Base-by-base conservation (phyloP, 371 early-diverging fungal species). In the Mucor racemosus region DNA sequence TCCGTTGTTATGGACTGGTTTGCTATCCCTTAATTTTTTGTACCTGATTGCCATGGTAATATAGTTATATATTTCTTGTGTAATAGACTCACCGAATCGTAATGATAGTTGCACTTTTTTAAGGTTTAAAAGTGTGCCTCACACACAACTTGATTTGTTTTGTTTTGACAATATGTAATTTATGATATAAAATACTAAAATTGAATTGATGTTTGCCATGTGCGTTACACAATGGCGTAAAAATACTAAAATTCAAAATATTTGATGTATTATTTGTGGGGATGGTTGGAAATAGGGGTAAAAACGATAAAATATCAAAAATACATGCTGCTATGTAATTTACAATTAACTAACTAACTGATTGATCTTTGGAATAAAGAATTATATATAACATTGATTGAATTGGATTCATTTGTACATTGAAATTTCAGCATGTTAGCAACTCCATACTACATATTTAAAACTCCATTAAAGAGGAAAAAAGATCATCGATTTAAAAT, bases 211-310 rank as follows among this genome's bases (percentile, higher is more conserved):
- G 60, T 10, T 60, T 41, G 60, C 60, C 60, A 60, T 60, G 60
- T 60, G 60, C 44, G 60, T 60, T 60, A 60, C 60, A 60, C 60
- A 34, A 41, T 41, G 59, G 38, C 26, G 59, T 41, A 38, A 38
- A 36, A 7, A 26, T 26, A 40, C 39, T 31, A 40, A 19, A 21
- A 42, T 21, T 26, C 50, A 26, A 11, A 38, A 50, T 50, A 11
- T 38, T 38, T 38, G 11, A 38, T 38, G 38, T 38, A 38, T 38
- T 9, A 38, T 36, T 9, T 38, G 38, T 26, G 26, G 26, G 26
- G 26, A 3, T 26, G 26, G 44, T 17, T 44, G 44, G 7, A 50
- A 48, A 48, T 48, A 50, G 50, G 50, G 50, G 50, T 50, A 50
- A 50, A 2, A 50, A 7, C 0, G 50, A 0, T 50, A 6, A 10